These are phyloP conservation scores for Laetiporus sulphureus DNA, from an alignment of 1,284 basidiomycete genomes.

Conservation along the genomic window DNA sequence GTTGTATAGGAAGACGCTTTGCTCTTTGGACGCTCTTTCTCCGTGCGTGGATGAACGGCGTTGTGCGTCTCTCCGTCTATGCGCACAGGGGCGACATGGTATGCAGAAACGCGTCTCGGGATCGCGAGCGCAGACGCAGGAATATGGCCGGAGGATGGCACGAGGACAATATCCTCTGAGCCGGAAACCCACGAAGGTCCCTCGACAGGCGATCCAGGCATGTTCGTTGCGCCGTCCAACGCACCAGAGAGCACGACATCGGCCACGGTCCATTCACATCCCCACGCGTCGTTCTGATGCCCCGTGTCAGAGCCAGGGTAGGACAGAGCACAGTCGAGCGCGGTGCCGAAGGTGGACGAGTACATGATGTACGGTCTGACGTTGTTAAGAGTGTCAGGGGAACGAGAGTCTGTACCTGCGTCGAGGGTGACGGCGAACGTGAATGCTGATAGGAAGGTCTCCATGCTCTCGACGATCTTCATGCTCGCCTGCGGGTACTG, in stretches of 20 bases:
- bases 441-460: constrained; percentile 31
- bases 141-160: background rate
- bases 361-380: constrained; percentile 29
- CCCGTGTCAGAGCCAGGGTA: constrained; percentile 6
- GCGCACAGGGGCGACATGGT: too few relatives aligned
- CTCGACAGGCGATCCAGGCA: constrained; percentile 2
- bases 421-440: constrained; percentile 16
- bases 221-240: constrained; percentile 22
- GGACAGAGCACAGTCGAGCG: constrained; percentile 14
- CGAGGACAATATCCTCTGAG: constrained; percentile 4
- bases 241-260: constrained; percentile 31
- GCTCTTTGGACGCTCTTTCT: background rate
- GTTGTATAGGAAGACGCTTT: background rate
- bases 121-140: background rate
- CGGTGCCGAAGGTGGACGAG: constrained; percentile 23
- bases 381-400: constrained; percentile 1
- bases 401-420: background rate
- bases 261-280: constrained; percentile 28
- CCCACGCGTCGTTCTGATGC: constrained; percentile 3
- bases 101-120: too few relatives aligned
- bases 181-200: constrained; percentile 11
- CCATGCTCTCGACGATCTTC: constrained; percentile 29
- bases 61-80: background rate
- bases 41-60: too few relatives aligned
- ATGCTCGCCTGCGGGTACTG: constrained; percentile 15